Evolutionary conservation across 2,329 filamentous ascomycete genomes (phyloP), one percentile per base, ranked within the genome.

Genomic region (Claviceps purpurea): DNA sequence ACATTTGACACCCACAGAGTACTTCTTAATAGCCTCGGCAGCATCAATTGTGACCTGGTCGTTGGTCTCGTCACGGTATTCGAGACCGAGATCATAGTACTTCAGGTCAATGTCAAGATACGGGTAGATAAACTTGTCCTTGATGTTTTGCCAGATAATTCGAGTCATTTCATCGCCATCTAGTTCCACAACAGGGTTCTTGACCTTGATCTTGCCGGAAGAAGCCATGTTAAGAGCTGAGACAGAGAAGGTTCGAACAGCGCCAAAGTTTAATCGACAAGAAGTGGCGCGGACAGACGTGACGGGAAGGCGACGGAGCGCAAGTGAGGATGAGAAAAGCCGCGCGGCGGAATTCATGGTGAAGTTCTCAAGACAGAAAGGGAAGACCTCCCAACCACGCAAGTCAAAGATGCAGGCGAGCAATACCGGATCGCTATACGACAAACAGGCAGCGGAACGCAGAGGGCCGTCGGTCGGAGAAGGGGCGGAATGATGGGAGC

Each of bases 121-220:
- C 52, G 90, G 90, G 73, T 85, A 78, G 73, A 96, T 96, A 76
- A 96, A 91, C 79, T 94, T 95, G 75, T 97, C 87, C 81, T 96
- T 96, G 81, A 98, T 98, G 71, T 87, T 84, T 76, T 96, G 78
- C 93, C 93, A 98, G 77, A 98, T 98, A 70, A 98, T 90, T 64
- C 93, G 81, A 63, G 93, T 98, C 93, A 97, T 97, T 84, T 89
- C 82, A 63, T 85, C 82, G 65, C 91, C 91, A 69, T 97, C 91
- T 64, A 97, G 81, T 77, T 97, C 93, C 70, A 98, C 93, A 68
- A 98, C 84, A 59, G 93, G 93, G 73, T 95, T 97, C 83, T 95
- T 90, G 77, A 98, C 93, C 81, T 95, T 93, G 80, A 97, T 97
- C 85, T 97, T 98, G 65, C 79, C 75, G 62, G 60, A 51, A 60